Conservation (phyloP, 768 basidiomycete genomes). For the Russula virescens region DNA sequence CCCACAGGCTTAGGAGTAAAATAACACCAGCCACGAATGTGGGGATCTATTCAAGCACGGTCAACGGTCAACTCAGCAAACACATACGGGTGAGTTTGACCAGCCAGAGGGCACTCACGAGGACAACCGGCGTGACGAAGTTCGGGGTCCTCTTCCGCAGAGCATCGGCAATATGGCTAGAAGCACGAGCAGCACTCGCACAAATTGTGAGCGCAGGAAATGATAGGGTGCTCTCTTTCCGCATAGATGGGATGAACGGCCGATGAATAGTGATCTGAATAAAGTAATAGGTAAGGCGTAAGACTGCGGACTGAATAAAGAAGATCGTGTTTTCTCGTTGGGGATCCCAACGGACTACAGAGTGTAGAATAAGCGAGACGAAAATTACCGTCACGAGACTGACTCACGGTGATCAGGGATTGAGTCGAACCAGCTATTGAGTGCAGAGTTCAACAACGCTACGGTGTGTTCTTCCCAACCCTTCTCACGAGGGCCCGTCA, state of each 20-base stretch:
- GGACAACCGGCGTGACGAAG: slow-evolving; percentile 20
- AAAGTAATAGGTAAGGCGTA: slow-evolving; percentile 40
- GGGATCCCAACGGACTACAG: slow-evolving; percentile 41
- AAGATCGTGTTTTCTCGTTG: slow-evolving; percentile 32
- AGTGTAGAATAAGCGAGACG: neutral
- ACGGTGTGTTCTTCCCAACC: slow-evolving; percentile 25
- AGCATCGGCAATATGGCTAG: slow-evolving; percentile 39
- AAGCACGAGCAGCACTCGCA: slow-evolving; percentile 46
- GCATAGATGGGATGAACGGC: slow-evolving; percentile 41
- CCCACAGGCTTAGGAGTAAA: slow-evolving; percentile 53
- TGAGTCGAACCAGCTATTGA: slow-evolving; percentile 34
- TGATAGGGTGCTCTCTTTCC: slow-evolving; percentile 29
- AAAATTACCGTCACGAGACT: neutral
- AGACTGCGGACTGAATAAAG: slow-evolving; percentile 37
- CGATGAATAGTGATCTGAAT: slow-evolving; percentile 45
- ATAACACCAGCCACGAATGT: slow-evolving; percentile 48
- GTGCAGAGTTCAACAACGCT: slow-evolving; percentile 23
- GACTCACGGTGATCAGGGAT: slow-evolving; percentile 35
- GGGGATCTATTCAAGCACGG: slow-evolving; percentile 26
- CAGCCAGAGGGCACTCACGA: slow-evolving; percentile 2
- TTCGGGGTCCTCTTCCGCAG: slow-evolving; percentile 25
- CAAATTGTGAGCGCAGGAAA: slow-evolving; percentile 50
- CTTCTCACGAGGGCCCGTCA: slow-evolving; percentile 17
- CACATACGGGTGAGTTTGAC: neutral
- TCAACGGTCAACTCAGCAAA: slow-evolving; percentile 16